Evolutionary conservation across 225 moss, liverwort and hornwort genomes (phyloP), one percentile per base, ranked within the genome.

Genomic region (Asterella californica): DNA sequence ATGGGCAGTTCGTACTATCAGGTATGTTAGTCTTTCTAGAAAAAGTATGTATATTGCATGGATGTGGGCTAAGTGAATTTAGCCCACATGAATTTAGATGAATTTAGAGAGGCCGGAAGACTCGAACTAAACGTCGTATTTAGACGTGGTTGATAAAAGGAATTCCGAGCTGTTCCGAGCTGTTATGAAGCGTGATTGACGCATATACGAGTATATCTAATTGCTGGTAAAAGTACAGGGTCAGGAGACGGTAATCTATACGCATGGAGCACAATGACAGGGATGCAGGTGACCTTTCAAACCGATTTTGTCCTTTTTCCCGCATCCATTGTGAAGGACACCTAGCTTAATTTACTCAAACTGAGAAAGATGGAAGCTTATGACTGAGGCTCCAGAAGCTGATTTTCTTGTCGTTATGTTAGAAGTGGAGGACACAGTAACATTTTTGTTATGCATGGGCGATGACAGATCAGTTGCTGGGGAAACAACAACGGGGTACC

Each of bases 201-300:
- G 42, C 21, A 9, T 24, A 52, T 17, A 17, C 37, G 57, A 2
- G 15, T 76, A 47, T 34, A 76, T 18, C 64, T 53, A 45, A 24
- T 59, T 36, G 45, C 15, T 76, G 47, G 30, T 63, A 30, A 30
- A 9, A 14, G 3, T 62, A 24, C 97, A 99, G 97, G 97, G 54
- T 94, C 97, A 72, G 97, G 93, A 64, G 97, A 94, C 84, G 94
- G 97, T 54, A 93, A 85, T 82, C 83, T 99, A 82, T 88, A 92
- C 78, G 97, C 89, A 17, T 99, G 97, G 94, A 94, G 89, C 81
- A 92, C 88, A 42, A 36, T 75, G 32, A 90, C 87, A 67, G 97
- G 97, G 47, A 78, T 80, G 50, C 95, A 99, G 90, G 97, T 95
- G 84, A 75, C 77, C 78, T 70, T 52, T n/a, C n/a, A n/a, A n/a